Conservation (phyloP, 2,329 filamentous ascomycete species). For the Cryoendolithus antarcticus region DNA sequence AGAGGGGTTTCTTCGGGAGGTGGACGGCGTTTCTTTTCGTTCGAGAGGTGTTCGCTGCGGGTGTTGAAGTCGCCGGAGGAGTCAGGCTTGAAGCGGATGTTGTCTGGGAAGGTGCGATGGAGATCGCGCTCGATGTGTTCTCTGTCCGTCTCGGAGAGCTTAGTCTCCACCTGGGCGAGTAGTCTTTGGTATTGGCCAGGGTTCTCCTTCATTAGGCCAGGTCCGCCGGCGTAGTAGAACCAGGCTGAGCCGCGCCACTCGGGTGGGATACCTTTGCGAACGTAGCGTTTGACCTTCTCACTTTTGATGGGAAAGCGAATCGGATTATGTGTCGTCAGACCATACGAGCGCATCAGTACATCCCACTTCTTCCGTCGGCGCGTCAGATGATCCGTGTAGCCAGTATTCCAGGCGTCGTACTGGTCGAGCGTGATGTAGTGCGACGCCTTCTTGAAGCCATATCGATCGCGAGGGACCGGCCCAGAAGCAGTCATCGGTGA, state of each 20-base stretch:
- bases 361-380: constrained; percentile 74
- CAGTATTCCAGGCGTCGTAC: constrained; percentile 69
- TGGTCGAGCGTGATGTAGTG: constrained; percentile 64
- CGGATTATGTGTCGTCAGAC: constrained; percentile 58
- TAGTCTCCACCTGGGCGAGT: constrained; percentile 51
- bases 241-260: constrained; percentile 92
- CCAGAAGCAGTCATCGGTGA: constrained; percentile 1
- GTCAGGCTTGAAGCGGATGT: constrained; percentile 72
- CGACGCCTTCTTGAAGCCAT: constrained; percentile 83
- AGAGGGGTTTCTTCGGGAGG: constrained; percentile 59
- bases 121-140: constrained; percentile 91
- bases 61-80: constrained; percentile 18
- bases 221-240: constrained; percentile 92
- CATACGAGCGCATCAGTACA: constrained; percentile 61
- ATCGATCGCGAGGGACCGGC: constrained; percentile 54
- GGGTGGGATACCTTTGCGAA: constrained; percentile 85
- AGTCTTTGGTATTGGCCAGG: constrained; percentile 64
- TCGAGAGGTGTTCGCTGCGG: no score
- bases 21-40: constrained; percentile 41
- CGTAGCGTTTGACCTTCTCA: constrained; percentile 75
- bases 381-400: constrained; percentile 63
- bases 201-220: constrained; percentile 62
- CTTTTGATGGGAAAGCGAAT: constrained; percentile 68
- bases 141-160: constrained; percentile 55
- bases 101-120: constrained; percentile 89